Conservation (phyloP, 129 eudicot genomes). For the Flaveria robusta region DNA sequence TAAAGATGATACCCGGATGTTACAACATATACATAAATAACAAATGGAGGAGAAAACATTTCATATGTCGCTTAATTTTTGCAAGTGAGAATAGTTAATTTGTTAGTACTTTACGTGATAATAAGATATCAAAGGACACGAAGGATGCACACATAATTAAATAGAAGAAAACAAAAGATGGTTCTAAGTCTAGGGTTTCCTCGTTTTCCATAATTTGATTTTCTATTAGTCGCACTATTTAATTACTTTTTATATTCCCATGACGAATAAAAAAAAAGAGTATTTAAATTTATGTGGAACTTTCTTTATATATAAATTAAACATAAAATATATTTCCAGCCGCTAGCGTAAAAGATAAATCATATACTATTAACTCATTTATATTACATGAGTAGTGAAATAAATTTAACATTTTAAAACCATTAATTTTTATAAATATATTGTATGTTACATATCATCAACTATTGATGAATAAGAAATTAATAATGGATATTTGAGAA, state of each 20-base stretch:
- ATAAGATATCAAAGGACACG: background rate
- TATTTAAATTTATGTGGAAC: background rate
- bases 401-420: no score
- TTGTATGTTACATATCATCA: no score
- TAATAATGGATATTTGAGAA: no score
- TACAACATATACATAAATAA: no score
- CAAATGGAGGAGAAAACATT: no score
- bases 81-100: background rate
- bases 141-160: background rate
- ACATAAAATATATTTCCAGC: background rate
- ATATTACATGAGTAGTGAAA: no score
- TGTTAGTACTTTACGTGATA: background rate
- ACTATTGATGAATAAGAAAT: no score
- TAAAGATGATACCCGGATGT: no score
- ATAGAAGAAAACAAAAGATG: slow-evolving; percentile 1
- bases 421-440: no score
- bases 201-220: background rate
- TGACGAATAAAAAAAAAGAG: background rate
- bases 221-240: background rate
- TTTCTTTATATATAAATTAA: background rate
- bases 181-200: slow-evolving; percentile 8
- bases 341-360: no score
- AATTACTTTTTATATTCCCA: background rate
- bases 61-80: no score
- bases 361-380: background rate